Evolutionary conservation across 192 early-diverging fungal species (phyloP).

Genomic region (Endogone sp.): DNA sequence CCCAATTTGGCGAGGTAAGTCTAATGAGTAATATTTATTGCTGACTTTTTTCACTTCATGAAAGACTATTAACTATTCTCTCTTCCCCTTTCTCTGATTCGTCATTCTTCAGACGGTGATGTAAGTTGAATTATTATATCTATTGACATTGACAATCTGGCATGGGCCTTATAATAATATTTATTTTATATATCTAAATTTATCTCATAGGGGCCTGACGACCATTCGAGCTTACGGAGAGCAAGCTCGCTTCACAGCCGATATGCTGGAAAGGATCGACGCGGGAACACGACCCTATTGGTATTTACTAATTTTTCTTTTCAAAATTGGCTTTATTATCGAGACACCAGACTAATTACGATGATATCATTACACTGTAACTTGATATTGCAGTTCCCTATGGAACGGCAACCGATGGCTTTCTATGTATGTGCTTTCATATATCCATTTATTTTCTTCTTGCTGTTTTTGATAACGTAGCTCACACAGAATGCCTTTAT

Average conservation of each 20-base stretch:
- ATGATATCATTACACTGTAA: too few relatives aligned
- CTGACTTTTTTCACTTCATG: too few relatives aligned
- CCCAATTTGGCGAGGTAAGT: constrained; percentile 51
- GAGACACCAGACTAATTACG: too few relatives aligned
- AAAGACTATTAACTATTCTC: too few relatives aligned
- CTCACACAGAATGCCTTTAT: not conserved
- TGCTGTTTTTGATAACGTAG: not conserved
- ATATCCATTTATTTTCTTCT: not conserved
- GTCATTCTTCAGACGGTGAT: constrained; percentile 59
- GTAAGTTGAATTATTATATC: constrained; percentile 28
- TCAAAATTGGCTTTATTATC: constrained; percentile 44
- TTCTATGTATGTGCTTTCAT: constrained; percentile 17
- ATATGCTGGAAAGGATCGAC: constrained; percentile 58
- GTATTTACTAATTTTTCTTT: too few relatives aligned
- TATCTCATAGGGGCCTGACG: constrained; percentile 64
- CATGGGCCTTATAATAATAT: too few relatives aligned
- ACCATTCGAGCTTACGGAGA: constrained; percentile 81
- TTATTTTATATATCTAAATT: too few relatives aligned
- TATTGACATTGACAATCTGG: too few relatives aligned
- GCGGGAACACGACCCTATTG: constrained; percentile 75
- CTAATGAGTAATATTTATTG: constrained; percentile 1
- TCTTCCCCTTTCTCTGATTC: not conserved
- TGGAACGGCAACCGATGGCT: constrained; percentile 81
- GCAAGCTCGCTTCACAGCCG: constrained; percentile 56
- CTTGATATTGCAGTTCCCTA: too few relatives aligned